Conservation (phyloP, 192 early-diverging fungal genomes). For the Entomortierella parvispora region DNA sequence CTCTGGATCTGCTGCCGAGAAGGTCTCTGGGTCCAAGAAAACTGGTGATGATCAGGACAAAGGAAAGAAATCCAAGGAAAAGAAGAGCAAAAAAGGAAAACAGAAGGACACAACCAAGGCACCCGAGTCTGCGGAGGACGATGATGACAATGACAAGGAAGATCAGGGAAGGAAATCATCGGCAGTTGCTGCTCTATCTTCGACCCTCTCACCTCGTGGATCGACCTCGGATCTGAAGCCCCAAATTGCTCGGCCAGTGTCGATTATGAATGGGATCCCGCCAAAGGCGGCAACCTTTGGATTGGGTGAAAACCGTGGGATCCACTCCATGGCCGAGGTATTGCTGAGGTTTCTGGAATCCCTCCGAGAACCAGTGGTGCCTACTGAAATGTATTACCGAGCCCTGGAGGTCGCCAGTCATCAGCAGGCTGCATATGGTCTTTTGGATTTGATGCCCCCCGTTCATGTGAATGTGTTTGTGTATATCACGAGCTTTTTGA, state of each 20-base stretch:
- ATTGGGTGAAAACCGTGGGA: slow-evolving; percentile 58
- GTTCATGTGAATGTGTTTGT: slow-evolving; percentile 81
- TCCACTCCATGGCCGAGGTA: slow-evolving; percentile 77
- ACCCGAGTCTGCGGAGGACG: slow-evolving; percentile 36
- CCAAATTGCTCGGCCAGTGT: slow-evolving; percentile 54
- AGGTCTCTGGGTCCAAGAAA: neutral
- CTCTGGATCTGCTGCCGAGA: neutral
- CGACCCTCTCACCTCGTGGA: slow-evolving; percentile 22
- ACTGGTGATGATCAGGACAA: neutral
- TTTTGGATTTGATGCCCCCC: slow-evolving; percentile 58
- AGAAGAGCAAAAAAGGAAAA: neutral
- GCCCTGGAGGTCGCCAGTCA: slow-evolving; percentile 67
- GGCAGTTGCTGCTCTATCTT: slow-evolving; percentile 21
- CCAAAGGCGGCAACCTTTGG: slow-evolving; percentile 57
- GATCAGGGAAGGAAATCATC: slow-evolving; percentile 27
- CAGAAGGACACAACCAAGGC: neutral
- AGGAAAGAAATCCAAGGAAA: neutral
- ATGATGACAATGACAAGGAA: slow-evolving; percentile 32
- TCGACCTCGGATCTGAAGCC: slow-evolving; percentile 48
- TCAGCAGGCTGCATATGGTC: slow-evolving; percentile 52
- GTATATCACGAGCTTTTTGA: slow-evolving; percentile 83
- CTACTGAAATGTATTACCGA: slow-evolving; percentile 65
- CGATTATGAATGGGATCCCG: slow-evolving; percentile 56
- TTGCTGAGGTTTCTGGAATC: slow-evolving; percentile 76
- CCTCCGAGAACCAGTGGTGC: slow-evolving; percentile 80